These are phyloP conservation scores for Colletotrichum neosansevieriae DNA, from an alignment of 2,329 filamentous ascomycete genomes.

Conservation along the genomic window DNA sequence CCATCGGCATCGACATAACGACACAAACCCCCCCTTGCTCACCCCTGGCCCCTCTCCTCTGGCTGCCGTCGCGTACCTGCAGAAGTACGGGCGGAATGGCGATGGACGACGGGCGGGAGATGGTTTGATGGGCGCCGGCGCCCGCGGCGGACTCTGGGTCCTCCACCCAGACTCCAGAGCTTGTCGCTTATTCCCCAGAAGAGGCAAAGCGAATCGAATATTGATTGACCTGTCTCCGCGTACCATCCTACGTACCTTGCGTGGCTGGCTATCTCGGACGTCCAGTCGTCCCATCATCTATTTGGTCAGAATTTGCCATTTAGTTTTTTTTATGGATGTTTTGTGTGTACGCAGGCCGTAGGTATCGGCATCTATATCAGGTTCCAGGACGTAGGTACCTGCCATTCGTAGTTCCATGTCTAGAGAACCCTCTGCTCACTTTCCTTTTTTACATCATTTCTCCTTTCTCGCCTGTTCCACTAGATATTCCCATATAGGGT, in stretches of 20 bases:
- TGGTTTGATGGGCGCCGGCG: slow-evolving; percentile 23
- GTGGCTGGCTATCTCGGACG: slow-evolving; percentile 23
- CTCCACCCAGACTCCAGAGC: no score
- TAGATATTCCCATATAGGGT: slow-evolving; percentile 9
- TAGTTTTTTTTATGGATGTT: slow-evolving; percentile 9
- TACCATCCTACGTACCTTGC: slow-evolving; percentile 16
- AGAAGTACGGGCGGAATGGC: slow-evolving; percentile 20
- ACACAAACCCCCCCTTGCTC: background rate
- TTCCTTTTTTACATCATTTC: background rate
- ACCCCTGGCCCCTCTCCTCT: slow-evolving; percentile 6
- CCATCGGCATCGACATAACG: background rate
- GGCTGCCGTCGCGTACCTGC: slow-evolving; percentile 25
- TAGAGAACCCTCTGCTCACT: background rate
- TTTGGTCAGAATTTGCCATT: background rate
- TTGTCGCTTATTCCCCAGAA: background rate
- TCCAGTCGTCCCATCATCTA: slow-evolving; percentile 9
- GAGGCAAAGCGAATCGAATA: slow-evolving; percentile 13
- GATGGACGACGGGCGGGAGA: slow-evolving; percentile 15
- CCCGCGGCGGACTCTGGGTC: no score
- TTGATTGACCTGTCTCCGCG: slow-evolving; percentile 14
- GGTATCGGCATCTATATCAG: background rate
- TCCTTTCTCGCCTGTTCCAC: background rate
- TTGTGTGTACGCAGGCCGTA: slow-evolving; percentile 1
- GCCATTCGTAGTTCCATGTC: background rate
- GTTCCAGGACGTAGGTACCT: background rate